Evolutionary conservation across 257 asterid species (phyloP), one percentile per base, ranked within the genome.

Genomic region (Penstemon davidsonii): DNA sequence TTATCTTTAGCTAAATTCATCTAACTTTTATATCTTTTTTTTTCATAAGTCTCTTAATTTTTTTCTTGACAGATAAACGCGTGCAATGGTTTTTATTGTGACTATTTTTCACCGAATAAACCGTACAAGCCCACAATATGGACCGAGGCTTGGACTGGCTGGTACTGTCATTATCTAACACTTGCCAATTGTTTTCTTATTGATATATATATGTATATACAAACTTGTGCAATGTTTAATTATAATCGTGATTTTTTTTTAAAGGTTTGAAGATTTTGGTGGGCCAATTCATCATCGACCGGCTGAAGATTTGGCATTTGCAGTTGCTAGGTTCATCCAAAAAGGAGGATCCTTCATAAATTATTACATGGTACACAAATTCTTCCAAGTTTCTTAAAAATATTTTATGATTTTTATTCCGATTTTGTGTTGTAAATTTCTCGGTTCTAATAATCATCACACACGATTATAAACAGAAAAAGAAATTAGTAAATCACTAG

Each of bases 111-210:
- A 8, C 97, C 98, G 10, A 92, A 92, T 87, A 88, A 88, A 69
- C 93, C 91, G 62, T 82, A 92, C 84, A 92, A 92, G 78, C 98
- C 98, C 18, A 80, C 81, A 1, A 72, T 93, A 3, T 93, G 98
- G 98, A 93, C 98, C 0, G 98, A 93, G 87, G 97, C 97, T 67
- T 93, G 98, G 98, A 85, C 91, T 43, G 99, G 99, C 83, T 93
- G 99, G 99, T 92, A 62, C 60, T 71, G 33, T 74, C 62, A 36
- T 18, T 37, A 33, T 71, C 57, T 55, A 4, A 25, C 41, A 45
- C 45, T 11, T 7, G 33, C 33, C 33, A 25, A 25, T 25, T 25
- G 33, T 25, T 25, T 25, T 25, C 33, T 25, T 25, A 1, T 25
- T 25, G 33, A 25, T 25, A 25, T 25, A 25, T 25, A 25, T 25